Percentiles rank a stretch among this genome's conserved stretches.
Conservation (phyloP, 2,329 filamentous ascomycete species). For the Xylariomycetidae sp. region DNA sequence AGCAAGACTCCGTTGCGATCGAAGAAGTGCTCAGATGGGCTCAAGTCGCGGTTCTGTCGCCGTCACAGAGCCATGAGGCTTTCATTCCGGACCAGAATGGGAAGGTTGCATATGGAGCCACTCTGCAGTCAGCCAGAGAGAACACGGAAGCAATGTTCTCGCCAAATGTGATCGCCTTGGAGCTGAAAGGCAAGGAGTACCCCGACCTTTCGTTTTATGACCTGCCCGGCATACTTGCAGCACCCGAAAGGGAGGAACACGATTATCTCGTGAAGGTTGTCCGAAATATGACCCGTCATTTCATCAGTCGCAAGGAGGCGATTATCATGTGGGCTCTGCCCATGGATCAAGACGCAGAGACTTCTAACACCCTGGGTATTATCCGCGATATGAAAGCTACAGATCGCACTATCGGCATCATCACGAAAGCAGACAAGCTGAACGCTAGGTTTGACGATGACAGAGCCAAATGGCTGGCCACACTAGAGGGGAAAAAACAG, state of each 20-base stretch:
- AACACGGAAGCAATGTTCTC: slow-evolving; percentile 62
- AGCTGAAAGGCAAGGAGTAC: slow-evolving; percentile 64
- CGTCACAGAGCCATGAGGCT: slow-evolving; percentile 42
- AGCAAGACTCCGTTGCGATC: slow-evolving; percentile 49
- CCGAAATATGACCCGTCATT: slow-evolving; percentile 60
- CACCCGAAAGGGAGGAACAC: slow-evolving; percentile 55
- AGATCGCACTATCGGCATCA: slow-evolving; percentile 60
- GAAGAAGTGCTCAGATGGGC: slow-evolving; percentile 65
- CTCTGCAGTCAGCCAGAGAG: slow-evolving; percentile 29
- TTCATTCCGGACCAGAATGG: slow-evolving; percentile 50
- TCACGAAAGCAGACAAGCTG: slow-evolving; percentile 77
- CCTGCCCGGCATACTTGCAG: slow-evolving; percentile 73
- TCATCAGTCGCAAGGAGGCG: slow-evolving; percentile 62
- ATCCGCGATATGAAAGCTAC: slow-evolving; percentile 52
- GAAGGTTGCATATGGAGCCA: slow-evolving; percentile 29
- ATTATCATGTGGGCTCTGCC: slow-evolving; percentile 72
- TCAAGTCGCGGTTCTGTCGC: slow-evolving; percentile 70
- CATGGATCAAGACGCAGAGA: slow-evolving; percentile 71
- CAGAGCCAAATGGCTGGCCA: slow-evolving; percentile 51
- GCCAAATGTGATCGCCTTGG: slow-evolving; percentile 70
- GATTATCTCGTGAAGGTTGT: slow-evolving; percentile 66
- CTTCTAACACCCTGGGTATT: slow-evolving; percentile 62
- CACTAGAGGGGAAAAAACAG: slow-evolving; percentile 58
- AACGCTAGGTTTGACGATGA: slow-evolving; percentile 41
- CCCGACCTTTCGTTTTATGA: slow-evolving; percentile 77